Conservation (phyloP, 108 stramenopile genomes). For the Nitzschia sp. region DNA sequence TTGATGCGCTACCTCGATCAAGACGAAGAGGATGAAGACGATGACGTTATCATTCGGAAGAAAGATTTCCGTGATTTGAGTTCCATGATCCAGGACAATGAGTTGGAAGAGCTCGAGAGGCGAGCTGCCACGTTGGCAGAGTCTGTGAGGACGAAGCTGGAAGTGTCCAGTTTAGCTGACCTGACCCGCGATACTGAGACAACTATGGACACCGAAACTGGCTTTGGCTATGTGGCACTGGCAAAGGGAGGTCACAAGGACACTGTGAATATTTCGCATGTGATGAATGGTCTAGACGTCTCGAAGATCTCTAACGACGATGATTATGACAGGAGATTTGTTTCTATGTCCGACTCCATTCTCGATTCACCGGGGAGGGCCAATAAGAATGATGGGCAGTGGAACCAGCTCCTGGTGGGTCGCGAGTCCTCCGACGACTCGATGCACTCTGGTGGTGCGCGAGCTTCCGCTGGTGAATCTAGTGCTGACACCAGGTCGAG, state of each 20-base stretch:
- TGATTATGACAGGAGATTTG: slow-evolving; percentile 14
- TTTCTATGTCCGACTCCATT: slow-evolving; percentile 18
- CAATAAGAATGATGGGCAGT: not conserved
- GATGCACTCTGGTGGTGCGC: not conserved
- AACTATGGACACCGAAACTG: slow-evolving; percentile 3
- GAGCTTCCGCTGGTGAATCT: slow-evolving; percentile 10
- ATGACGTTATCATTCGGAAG: slow-evolving; percentile 11
- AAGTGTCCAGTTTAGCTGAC: slow-evolving; percentile 11
- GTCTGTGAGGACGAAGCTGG: slow-evolving; percentile 2
- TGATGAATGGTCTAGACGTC: slow-evolving; percentile 10
- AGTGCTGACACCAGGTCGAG: slow-evolving; percentile 1
- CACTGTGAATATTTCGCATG: not conserved
- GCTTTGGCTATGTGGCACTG: slow-evolving; percentile 3
- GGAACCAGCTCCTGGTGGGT: not conserved
- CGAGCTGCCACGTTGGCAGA: slow-evolving; percentile 4
- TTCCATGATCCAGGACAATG: slow-evolving; percentile 16
- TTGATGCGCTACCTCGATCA: not conserved
- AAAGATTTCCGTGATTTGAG: slow-evolving; percentile 4
- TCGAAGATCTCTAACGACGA: slow-evolving; percentile 16
- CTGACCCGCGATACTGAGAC: slow-evolving; percentile 3
- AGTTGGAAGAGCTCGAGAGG: slow-evolving; percentile 12
- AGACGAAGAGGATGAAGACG: slow-evolving; percentile 6
- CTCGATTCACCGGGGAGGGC: not conserved
- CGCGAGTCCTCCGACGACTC: not conserved
- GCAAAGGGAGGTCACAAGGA: slow-evolving; percentile 18